A percentile compares a stretch with the other conserved stretches of the same genome.
phyloP scores from a whole-genome alignment of 768 basidiomycete species.

The Hebeloma cylindrosporum region DNA sequence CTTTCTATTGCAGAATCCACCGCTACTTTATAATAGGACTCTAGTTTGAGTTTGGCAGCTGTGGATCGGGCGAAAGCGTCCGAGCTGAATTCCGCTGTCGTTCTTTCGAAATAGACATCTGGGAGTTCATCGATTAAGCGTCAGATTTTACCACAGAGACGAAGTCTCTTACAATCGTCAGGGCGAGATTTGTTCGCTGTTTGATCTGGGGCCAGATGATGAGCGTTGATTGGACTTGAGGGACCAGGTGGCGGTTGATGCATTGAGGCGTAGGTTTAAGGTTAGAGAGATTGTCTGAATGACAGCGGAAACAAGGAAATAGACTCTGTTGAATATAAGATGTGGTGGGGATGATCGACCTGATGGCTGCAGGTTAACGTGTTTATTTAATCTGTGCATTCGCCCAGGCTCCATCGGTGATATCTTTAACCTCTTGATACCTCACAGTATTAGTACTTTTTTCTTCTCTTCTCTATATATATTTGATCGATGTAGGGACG shows the following conservation, averaged over 20 bases:
- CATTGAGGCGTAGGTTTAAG: conserved; percentile 26
- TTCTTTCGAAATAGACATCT: conserved; percentile 96
- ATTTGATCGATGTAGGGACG: too few relatives aligned
- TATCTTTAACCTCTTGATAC: conserved; percentile 16
- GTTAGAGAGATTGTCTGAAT: conserved; percentile 17
- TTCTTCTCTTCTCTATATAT: too few relatives aligned
- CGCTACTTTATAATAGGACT: conserved; percentile 97
- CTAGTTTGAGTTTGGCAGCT: conserved; percentile 93
- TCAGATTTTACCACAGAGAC: neutral
- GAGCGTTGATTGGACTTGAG: conserved; percentile 36
- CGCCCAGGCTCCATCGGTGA: conserved; percentile 24
- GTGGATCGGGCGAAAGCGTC: conserved; percentile 88
- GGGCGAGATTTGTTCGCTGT: conserved; percentile 38
- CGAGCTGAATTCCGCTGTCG: conserved; percentile 77
- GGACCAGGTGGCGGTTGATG: conserved; percentile 40
- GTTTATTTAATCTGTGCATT: too few relatives aligned
- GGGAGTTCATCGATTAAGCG: conserved; percentile 25
- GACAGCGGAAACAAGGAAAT: conserved; percentile 16
- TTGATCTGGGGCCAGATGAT: conserved; percentile 37
- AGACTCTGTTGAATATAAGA: too few relatives aligned
- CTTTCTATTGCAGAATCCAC: conserved; percentile 96
- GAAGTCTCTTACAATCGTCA: conserved; percentile 42
- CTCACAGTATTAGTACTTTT: conserved; percentile 13
- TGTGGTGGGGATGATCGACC: too few relatives aligned
- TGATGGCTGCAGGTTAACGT: too few relatives aligned